These are phyloP conservation scores for Trematosphaeria pertusa DNA, from an alignment of 2,329 filamentous ascomycete genomes.

Conservation along the genomic window DNA sequence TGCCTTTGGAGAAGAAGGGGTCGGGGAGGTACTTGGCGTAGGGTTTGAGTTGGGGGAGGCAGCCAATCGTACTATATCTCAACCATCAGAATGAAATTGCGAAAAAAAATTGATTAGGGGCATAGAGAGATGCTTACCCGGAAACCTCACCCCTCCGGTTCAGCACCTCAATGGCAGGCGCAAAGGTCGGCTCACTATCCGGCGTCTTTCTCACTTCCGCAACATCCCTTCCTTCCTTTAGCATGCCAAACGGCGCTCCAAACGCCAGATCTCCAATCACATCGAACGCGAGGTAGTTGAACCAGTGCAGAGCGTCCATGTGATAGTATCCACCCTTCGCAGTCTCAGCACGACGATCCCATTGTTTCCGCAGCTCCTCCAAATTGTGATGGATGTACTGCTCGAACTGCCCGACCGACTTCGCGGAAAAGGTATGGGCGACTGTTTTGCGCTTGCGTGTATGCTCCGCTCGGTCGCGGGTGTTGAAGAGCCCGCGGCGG, in stretches of 20 bases:
- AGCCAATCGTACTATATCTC: conserved; percentile 69
- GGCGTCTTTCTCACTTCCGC: conserved; percentile 73
- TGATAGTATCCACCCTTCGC: conserved; percentile 63
- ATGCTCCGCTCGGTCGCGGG: conserved; percentile 80
- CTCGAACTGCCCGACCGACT: conserved; percentile 83
- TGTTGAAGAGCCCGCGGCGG: conserved; percentile 86
- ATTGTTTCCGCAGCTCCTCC: conserved; percentile 73
- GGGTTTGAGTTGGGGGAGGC: conserved; percentile 75
- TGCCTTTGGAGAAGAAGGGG: conserved; percentile 77
- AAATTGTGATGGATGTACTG: conserved; percentile 86
- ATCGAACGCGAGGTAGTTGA: conserved; percentile 68
- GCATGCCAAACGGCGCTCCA: conserved; percentile 83
- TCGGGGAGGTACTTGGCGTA: conserved; percentile 83
- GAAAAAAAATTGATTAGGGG: not conserved
- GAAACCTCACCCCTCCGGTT: conserved; percentile 89
- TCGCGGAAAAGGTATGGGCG: conserved; percentile 84
- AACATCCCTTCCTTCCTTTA: conserved; percentile 75
- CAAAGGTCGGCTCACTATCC: conserved; percentile 69
- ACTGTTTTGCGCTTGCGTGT: conserved; percentile 89
- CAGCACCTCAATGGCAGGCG: conserved; percentile 83
- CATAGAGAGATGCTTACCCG: conserved; percentile 51
- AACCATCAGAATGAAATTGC: conserved; percentile 7
- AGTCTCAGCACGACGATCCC: conserved; percentile 68
- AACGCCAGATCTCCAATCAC: conserved; percentile 70
- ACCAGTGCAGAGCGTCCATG: conserved; percentile 81